A percentile compares a stretch with the other conserved stretches of the same genome.
phyloP scores from a whole-genome alignment of 345 rosid genomes.

The Adansonia digitata region DNA sequence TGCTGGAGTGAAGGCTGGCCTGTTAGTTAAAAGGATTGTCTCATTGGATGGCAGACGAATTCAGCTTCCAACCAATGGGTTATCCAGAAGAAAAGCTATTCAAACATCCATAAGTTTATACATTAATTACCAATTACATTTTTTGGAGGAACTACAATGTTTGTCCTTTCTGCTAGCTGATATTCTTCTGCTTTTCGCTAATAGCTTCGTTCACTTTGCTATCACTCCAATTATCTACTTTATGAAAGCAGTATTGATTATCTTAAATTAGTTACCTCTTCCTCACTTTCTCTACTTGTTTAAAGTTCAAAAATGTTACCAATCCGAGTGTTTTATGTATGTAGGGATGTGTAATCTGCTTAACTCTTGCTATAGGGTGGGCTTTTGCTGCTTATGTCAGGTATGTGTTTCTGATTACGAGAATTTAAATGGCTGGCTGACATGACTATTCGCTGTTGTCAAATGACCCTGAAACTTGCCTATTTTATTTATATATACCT shows the following conservation, averaged over 20 bases:
- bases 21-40: neutral
- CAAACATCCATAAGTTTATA: neutral
- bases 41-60: neutral
- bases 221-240: no score
- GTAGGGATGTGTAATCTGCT: constrained; percentile 83
- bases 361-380: constrained; percentile 89
- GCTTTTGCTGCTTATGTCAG: constrained; percentile 81
- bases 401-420: constrained; percentile 31
- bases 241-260: neutral
- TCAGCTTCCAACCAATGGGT: neutral
- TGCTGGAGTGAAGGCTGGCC: neutral
- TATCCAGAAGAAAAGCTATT: neutral
- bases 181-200: neutral
- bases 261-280: neutral
- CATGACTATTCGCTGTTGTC: constrained; percentile 1
- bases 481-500: constrained; percentile 11
- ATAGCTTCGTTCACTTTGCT: neutral
- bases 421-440: neutral
- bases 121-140: neutral
- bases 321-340: neutral
- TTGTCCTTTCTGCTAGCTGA: neutral
- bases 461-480: constrained; percentile 10
- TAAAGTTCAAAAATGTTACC: neutral
- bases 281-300: neutral
- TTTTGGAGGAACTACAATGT: neutral